Base-by-base conservation (phyloP, 192 early-diverging fungal genomes). In the Entomortierella chlamydospora region DNA sequence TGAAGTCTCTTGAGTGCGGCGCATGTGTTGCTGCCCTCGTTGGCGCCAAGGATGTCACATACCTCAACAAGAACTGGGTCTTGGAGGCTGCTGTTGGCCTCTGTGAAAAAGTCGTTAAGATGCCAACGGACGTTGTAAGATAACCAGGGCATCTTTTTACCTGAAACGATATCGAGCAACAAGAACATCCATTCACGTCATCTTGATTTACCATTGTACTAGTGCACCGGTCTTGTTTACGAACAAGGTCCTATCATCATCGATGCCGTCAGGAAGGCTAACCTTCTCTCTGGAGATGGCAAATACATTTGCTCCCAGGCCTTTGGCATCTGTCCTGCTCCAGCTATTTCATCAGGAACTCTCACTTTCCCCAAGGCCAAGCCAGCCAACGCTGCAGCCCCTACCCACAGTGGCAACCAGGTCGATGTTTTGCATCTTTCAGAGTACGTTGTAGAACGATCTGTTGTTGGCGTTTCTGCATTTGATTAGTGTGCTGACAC, bases 191-290 rank as follows among this genome's bases (percentile, higher is more conserved):
- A 49, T 53, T 43, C 34, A 42, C 33, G 15, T n/a, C 28, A n/a
- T n/a, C n/a, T n/a, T n/a, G n/a, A n/a, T n/a, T n/a, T n/a, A 17
- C 28, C 26, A 12, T 52, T 55, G 42, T 54, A 31, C 39, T 56
- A 87, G 85, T 87, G 86, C 70, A 54, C 80, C 55, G 86, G 86
- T 51, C 39, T 83, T 20, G 73, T 87, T n/a, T 70, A 73, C 55
- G 70, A 76, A 51, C 86, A 87, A 72, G 84, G 80, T 8, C 86
- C 86, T 25, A 76, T 85, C 22, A 20, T 84, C 25, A 37, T 79
- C 12, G 59, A 83, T 23, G 61, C 85, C 34, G 73, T 85, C 9
- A 52, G 82, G 45, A 51, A 81, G 39, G 85, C 83, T 30, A 73
- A 56, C 11, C 39, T 66, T 0, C 33, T 70, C 20, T 73, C 52